Evolutionary conservation across 1,284 basidiomycete genomes (phyloP), one percentile per base, ranked within the genome.

Genomic region (Pseudozyma hubeiensis): DNA sequence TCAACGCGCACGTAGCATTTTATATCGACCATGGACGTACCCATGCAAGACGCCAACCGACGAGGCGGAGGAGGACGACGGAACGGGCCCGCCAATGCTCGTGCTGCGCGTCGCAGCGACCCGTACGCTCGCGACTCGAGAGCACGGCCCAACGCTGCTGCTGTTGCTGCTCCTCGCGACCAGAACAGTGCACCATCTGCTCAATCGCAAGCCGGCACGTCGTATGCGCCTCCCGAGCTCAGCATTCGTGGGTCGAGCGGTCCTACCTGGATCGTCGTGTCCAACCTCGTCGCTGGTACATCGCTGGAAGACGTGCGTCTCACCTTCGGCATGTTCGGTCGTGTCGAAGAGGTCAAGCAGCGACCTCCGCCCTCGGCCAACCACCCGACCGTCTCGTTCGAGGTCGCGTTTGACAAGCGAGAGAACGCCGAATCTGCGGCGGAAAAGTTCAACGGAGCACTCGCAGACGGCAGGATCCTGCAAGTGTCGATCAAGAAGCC

Each of bases 381-480:
- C 60, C 74, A 83, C 33, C 75, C 77, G 0, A 77, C 79, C 1
- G 64, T 82, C 5, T 60, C 77, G 0, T 83, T 78, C 61, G 75
- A 82, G 44, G 73, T 83, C 5, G 75, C 75, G 1, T 83, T 82
- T 46, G 76, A 75, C 33, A 51, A 55, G 19, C 53, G 69, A 10
- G 57, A 62, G 13, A 77, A 77, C 35, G 82, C 81, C 4, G 44
- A 70, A 30, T 55, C 50, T 39, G 78, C 82, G n/a, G 71, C 76
- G 46, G 58, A 65, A 14, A 80, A 81, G 64, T 79, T 80, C 54
- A 68, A 83, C 55, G 78, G 80, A 16, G 79, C 79, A 33, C 66
- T 82, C 5, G 81, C 82, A 10, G 82, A 83, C 48, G 82, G 82
- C 4, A 77, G 81, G 50, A 70, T 81, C 29, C 53, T 83, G 31